These are phyloP conservation scores for Cryphonectria parasitica DNA, from an alignment of 2,329 filamentous ascomycete species.

Conservation along the genomic window DNA sequence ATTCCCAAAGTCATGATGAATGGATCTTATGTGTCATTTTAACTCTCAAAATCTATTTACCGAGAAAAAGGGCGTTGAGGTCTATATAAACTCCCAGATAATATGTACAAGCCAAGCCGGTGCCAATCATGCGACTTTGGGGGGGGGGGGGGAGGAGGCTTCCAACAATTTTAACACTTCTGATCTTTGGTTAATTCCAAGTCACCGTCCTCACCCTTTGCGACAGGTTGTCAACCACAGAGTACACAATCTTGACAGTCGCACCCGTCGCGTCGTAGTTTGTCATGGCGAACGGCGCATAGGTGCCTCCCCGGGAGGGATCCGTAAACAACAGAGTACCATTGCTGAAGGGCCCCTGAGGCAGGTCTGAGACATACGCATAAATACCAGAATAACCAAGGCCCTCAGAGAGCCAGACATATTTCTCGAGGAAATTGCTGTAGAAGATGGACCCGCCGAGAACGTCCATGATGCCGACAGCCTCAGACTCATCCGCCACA, in stretches of 20 bases:
- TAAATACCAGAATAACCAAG: neutral
- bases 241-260: slow-evolving; percentile 6
- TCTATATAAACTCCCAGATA: neutral
- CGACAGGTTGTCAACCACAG: slow-evolving; percentile 6
- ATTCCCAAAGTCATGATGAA: neutral
- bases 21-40: neutral
- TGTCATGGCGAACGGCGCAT: neutral
- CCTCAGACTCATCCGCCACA: slow-evolving; percentile 1
- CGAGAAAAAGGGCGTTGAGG: neutral
- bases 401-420: slow-evolving; percentile 4
- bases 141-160: too few species aligned
- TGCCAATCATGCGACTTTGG: neutral
- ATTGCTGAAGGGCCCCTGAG: slow-evolving; percentile 1
- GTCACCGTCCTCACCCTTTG: slow-evolving; percentile 7
- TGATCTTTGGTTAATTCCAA: neutral
- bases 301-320: neutral
- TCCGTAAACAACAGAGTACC: slow-evolving; percentile 6
- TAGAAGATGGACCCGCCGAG: slow-evolving; percentile 10
- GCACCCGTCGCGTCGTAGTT: slow-evolving; percentile 1
- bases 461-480: neutral
- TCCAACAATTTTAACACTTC: neutral
- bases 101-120: neutral
- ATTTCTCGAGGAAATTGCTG: slow-evolving; percentile 6
- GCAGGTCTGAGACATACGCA: neutral
- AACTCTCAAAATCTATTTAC: neutral